Conservation (phyloP, 2,329 filamentous ascomycete species). For the Pseudogymnoascus sp. region DNA sequence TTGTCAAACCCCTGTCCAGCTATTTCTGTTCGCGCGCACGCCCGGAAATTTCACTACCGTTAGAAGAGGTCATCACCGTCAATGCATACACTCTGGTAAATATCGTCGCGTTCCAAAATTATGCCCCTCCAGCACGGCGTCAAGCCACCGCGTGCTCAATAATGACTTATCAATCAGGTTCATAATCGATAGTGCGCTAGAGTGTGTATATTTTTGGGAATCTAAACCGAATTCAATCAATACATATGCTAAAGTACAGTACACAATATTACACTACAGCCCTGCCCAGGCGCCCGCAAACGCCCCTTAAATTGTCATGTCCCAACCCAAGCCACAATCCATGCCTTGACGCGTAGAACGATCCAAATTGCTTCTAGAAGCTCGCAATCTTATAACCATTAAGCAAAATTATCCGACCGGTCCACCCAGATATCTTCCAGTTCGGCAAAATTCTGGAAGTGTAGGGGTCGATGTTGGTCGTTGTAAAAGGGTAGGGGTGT, state of each 20-base stretch:
- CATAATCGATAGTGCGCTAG: conserved; percentile 1
- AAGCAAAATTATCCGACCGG: conserved; percentile 87
- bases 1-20: background rate
- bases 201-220: conserved; percentile 3
- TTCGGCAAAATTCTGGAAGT: conserved; percentile 97
- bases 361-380: conserved; percentile 2
- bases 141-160: background rate
- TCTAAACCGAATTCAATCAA: conserved; percentile 6
- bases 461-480: conserved; percentile 81
- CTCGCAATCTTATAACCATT: conserved; percentile 27
- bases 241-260: conserved; percentile 12
- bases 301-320: conserved; percentile 9
- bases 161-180: background rate
- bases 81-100: background rate
- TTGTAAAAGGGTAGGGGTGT: conserved; percentile 87
- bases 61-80: background rate
- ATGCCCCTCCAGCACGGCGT: background rate
- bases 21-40: background rate
- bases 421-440: conserved; percentile 96
- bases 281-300: conserved; percentile 5
- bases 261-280: conserved; percentile 10
- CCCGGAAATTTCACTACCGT: conserved; percentile 6
- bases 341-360: conserved; percentile 7
- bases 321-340: conserved; percentile 8
- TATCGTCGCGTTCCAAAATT: background rate